Evolutionary conservation across 345 rosid genomes (phyloP), one percentile per base, ranked within the genome.

Genomic region (Brassica juncea): DNA sequence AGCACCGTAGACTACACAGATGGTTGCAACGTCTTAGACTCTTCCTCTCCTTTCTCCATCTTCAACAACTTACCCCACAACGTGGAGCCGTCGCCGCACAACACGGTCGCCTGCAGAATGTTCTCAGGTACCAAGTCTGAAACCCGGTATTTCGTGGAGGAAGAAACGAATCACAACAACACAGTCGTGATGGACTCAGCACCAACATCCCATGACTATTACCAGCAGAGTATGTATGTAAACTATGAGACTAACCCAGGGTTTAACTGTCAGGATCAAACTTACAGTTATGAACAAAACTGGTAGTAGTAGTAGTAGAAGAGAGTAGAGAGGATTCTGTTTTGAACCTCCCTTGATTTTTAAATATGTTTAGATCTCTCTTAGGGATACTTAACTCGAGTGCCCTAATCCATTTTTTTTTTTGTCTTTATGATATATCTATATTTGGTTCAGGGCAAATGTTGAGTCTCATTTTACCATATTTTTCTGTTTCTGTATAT

Each of bases 1-100:
- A 92, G 95, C 82, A 90, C 91, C 1, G 67, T 84, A 31, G 95
- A 92, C 81, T 82, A 87, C 79, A 68, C 90, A 5, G 95, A 90
- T 77, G 80, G 75, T 30, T 82, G 91, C 85, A 85, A 84, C 35
- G 90, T 84, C 16, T 86, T 70, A 59, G 84, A 81, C 42, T 6
- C 81, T 23, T 82, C 87, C 2, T 81, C 81, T 71, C 85, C 88
- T 1, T 79, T 85, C 84, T 78, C 94, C 15, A 84, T 87, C 81
- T 89, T 88, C 86, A 82, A 77, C 83, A 86, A 78, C 81, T 27
- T 81, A 42, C 65, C 81, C 71, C 79, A 71, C 64, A 66, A 82
- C 82, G 77, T 67, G 4, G 85, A 88, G 67, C 78, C 85, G 16
- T 67, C 89, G 27, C 83, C 84, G 21, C 66, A 35, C 75, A 86